Percentiles rank a stretch among this genome's conserved stretches.
Evolutionary conservation across 2,329 filamentous ascomycete genomes (phyloP).

Genomic region (Zymoseptoria pseudotritici): DNA sequence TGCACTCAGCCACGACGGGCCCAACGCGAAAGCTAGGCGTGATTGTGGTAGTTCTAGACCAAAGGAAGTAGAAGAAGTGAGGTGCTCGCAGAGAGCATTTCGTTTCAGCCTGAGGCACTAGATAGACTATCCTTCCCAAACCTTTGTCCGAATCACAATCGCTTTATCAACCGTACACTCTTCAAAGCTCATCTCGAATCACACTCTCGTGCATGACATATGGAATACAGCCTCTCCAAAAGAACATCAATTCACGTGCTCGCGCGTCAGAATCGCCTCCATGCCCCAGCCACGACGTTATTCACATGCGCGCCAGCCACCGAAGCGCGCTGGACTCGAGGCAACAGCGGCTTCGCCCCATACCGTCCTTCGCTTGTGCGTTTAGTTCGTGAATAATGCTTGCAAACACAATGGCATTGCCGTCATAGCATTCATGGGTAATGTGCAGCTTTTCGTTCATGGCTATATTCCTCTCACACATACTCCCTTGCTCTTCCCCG

Average conservation of each 20-base stretch:
- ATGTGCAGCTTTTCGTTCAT: neutral
- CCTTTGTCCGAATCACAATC: too few species aligned
- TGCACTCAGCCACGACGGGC: too few species aligned
- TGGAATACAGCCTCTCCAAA: neutral
- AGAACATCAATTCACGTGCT: neutral
- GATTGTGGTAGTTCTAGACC: too few species aligned
- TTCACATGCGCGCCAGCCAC: neutral
- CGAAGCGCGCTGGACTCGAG: neutral
- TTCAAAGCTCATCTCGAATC: too few species aligned
- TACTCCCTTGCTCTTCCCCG: conserved; percentile 37
- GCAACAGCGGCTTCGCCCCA: neutral
- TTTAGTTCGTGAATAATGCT: neutral
- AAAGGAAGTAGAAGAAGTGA: too few species aligned
- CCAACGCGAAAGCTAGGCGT: too few species aligned
- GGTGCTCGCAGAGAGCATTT: too few species aligned
- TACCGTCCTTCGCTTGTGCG: neutral
- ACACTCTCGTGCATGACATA: too few species aligned
- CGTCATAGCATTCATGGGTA: neutral
- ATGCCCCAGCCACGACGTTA: neutral
- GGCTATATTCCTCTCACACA: conserved; percentile 1
- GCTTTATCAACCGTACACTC: too few species aligned
- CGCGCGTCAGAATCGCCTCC: neutral
- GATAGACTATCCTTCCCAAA: too few species aligned
- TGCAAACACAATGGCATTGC: neutral
- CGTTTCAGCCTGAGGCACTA: too few species aligned